Base-by-base conservation (phyloP, 2,329 filamentous ascomycete genomes). In the Colletotrichum cuscutae region DNA sequence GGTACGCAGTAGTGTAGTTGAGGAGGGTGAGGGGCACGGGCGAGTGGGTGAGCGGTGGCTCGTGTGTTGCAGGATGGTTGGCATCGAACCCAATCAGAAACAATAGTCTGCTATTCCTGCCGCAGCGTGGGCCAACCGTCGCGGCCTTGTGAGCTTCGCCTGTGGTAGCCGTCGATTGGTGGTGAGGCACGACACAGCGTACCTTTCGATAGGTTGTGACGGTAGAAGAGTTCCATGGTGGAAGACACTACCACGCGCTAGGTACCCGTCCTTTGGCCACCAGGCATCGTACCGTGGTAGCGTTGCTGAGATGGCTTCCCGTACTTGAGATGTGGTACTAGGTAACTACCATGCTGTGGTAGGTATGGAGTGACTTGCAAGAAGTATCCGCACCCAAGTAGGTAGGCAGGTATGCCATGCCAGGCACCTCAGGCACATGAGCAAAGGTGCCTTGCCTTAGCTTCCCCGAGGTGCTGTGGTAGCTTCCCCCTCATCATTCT, bases 41-140 rank as follows among this genome's bases (percentile, higher is more conserved):
- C 46, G 19, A 58, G 65, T 60, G 65, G 62, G 63, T 24, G 32
- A 66, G 49, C 56, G 52, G 68, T 68, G 72, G 64, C 65, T 74
- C 69, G 72, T 68, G 69, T 75, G 72, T 66, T 56, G 60, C 73
- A 68, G 60, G 65, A 67, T 66, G 52, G 63, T 54, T 54, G 52
- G 59, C 22, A 57, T 60, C 42, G 68, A 62, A 53, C 68, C 74
- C 72, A 74, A 74, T 74, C 72, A 75, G 74, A 75, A 75, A 75
- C 74, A 74, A 56, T 73, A 73, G 73, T 59, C 58, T 69, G 65
- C 65, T 71, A 49, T 54, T 54, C 65, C 60, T 59, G 68, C 67
- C 74, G 74, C 64, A 69, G 52, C 65, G 30, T 52, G 49, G 46
- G 28, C 65, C 35, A 53, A 13, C 26, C 26, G 60, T 63, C 42